Evolutionary conservation across 306 rosid species (phyloP).

Genomic region (Lathyrus aphaca): DNA sequence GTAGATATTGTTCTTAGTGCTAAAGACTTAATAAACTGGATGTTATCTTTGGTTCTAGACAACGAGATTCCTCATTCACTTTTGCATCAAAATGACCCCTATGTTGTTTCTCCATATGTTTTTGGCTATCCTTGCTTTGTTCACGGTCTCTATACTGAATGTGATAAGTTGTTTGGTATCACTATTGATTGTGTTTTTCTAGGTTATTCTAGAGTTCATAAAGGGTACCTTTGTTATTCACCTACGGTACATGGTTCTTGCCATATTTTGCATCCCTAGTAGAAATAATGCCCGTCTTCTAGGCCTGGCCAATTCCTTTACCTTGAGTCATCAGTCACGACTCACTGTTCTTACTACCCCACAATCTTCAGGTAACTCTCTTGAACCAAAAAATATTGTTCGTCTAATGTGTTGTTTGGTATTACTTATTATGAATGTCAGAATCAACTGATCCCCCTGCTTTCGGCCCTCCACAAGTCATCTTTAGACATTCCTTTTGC

Average conservation of each 20-base stretch:
- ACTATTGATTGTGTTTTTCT: neutral
- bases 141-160: neutral
- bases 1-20: neutral
- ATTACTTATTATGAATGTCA: slow-evolving; percentile 7
- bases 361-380: neutral
- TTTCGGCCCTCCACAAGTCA: neutral
- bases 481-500: no score
- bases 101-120: neutral
- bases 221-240: neutral
- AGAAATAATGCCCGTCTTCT: neutral
- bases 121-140: slow-evolving; percentile 1
- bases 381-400: neutral
- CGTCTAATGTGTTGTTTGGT: neutral
- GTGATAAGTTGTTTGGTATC: neutral
- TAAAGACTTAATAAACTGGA: slow-evolving; percentile 1
- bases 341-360: neutral
- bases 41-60: slow-evolving; percentile 10
- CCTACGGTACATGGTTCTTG: neutral
- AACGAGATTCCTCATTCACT: neutral
- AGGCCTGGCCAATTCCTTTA: neutral
- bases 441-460: neutral
- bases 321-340: neutral
- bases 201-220: slow-evolving; percentile 8
- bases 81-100: slow-evolving; percentile 3
- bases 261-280: neutral